Evolutionary conservation across 1,139 yeast genomes (phyloP), one percentile per base, ranked within the genome.

Genomic region (Pichia sp.): DNA sequence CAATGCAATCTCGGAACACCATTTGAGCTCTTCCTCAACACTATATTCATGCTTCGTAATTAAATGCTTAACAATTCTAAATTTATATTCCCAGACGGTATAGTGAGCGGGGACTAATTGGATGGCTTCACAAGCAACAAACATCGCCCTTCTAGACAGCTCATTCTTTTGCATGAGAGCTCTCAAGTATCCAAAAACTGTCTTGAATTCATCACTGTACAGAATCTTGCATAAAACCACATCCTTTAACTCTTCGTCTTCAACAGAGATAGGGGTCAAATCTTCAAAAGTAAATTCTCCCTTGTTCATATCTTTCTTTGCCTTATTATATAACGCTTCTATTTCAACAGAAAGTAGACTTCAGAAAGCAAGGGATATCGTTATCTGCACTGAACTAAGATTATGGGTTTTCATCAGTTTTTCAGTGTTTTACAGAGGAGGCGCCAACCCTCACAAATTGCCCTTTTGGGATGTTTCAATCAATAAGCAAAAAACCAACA

Each of bases 31-130:
- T 12, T 66, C 63, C 17, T 60, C 54, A 31, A 74, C 42, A 49
- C 35, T 30, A 25, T 35, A 38, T 4, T 30, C 41, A n/a, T 34
- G 22, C 3, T 32, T 36, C 2, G 24, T 24, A 1, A 28, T 20
- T 8, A 54, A 28, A 38, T 64, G 57, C 15, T 63, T 49, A 50
- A 77, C 53, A 34, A 86, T 61, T 12, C 78, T 70, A 47, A 66
- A 77, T 15, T 97, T 67, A 61, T 83, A 91, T 43, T 72, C 71
- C 97, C 98, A 91, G 1, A 81, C 81, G 0, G 96, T 83, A 59
- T 91, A 91, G 61, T 89, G 96, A 0, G 96, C 95, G 0, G 97
- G 91, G 39, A 85, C 78, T 46, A 73, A 55, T 14, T 66, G 73
- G 41, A 93, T 79, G 4, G 84, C 81, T 30, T 64, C 61, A 22